phyloP scores from a whole-genome alignment of 305 asterid genomes.

The Rubia tinctorum region DNA sequence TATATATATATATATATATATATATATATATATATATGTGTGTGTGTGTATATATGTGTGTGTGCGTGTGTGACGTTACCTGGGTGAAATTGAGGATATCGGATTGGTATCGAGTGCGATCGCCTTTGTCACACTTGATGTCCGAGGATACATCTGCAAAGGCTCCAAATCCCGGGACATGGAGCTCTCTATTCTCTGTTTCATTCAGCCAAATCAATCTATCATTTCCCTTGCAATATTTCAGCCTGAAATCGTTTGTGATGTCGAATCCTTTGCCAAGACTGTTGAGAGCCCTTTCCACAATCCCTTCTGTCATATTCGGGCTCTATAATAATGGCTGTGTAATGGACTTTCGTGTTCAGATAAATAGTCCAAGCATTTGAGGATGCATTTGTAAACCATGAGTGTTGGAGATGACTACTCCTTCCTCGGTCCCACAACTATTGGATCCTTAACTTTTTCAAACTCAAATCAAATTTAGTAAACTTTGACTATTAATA shows the following conservation, averaged over 20 bases:
- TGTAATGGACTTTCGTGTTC: not conserved
- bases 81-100: conserved; percentile 78
- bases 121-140: conserved; percentile 87
- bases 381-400: not conserved
- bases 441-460: no score
- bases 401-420: no score
- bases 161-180: conserved; percentile 68
- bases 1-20: no score
- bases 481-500: no score
- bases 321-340: not conserved
- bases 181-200: conserved; percentile 36
- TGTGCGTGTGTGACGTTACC: no score
- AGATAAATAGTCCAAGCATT: not conserved
- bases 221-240: conserved; percentile 71
- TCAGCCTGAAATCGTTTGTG: conserved; percentile 68
- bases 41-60: no score
- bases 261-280: conserved; percentile 88
- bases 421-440: no score
- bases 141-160: conserved; percentile 47
- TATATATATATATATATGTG: no score
- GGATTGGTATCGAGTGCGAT: conserved; percentile 71
- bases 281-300: conserved; percentile 52
- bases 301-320: conserved; percentile 34
- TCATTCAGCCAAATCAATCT: conserved; percentile 62
- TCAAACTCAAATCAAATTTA: no score